Conservation (phyloP, 805 yeast genomes). For the Torulaspora indica region DNA sequence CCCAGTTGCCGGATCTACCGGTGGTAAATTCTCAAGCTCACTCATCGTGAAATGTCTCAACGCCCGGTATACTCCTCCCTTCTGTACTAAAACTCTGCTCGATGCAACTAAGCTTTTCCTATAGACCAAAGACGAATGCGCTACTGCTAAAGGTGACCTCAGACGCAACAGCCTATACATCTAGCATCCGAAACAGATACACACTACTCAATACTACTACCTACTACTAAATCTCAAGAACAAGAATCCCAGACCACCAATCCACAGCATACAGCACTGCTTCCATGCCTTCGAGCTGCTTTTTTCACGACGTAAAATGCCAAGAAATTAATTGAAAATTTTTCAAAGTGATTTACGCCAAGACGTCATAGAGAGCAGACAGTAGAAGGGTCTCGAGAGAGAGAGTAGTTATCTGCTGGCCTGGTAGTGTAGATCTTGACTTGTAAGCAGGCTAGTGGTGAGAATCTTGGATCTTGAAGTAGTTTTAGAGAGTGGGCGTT, state of each 20-base stretch:
- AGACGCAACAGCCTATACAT: constrained; percentile 15
- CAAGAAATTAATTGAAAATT: constrained; percentile 9
- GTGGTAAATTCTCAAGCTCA: constrained; percentile 33
- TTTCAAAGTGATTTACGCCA: constrained; percentile 2
- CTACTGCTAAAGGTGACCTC: constrained; percentile 11
- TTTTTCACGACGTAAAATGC: constrained; percentile 3
- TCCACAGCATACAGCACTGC: neutral
- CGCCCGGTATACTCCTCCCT: neutral
- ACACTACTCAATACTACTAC: neutral
- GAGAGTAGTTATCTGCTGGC: too few relatives aligned
- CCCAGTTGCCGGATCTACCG: constrained; percentile 37
- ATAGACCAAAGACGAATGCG: constrained; percentile 6
- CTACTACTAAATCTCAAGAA: neutral
- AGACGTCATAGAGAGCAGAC: too few relatives aligned
- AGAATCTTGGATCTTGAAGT: too few relatives aligned
- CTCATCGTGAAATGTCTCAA: constrained; percentile 26
- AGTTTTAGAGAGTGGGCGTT: constrained; percentile 2
- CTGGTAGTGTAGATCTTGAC: too few relatives aligned
- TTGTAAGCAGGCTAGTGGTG: too few relatives aligned
- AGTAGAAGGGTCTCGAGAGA: too few relatives aligned
- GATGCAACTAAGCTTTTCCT: constrained; percentile 2
- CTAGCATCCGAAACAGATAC: constrained; percentile 11
- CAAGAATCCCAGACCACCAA: too few relatives aligned
- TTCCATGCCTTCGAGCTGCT: constrained; percentile 9
- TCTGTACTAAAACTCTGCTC: constrained; percentile 6